Evolutionary conservation across 1,284 basidiomycete genomes (phyloP).

Genomic region (Trichosporon ovoides): DNA sequence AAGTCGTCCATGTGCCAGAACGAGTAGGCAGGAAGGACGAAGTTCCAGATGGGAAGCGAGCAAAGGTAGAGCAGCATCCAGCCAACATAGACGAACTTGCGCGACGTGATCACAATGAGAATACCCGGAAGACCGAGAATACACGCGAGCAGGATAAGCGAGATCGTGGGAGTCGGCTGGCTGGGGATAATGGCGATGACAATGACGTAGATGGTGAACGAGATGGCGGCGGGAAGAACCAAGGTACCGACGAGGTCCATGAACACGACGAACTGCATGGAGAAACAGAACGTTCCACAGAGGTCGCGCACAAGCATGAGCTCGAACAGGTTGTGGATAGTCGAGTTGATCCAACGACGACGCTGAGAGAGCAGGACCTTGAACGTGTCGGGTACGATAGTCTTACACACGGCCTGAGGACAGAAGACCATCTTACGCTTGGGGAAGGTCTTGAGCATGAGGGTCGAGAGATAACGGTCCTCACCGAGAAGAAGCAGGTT

Average conservation of each 20-base stretch:
- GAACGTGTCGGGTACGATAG: slow-evolving; percentile 95
- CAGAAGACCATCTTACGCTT: slow-evolving; percentile 99
- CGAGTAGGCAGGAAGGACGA: slow-evolving; percentile 84
- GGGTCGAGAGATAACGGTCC: slow-evolving; percentile 94
- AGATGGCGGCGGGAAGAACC: slow-evolving; percentile 94
- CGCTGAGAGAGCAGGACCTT: slow-evolving; percentile 88
- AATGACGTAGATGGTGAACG: slow-evolving; percentile 90
- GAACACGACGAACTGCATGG: slow-evolving; percentile 94
- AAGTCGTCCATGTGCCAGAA: slow-evolving; percentile 99
- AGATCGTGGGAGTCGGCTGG: slow-evolving; percentile 66
- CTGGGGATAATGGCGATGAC: slow-evolving; percentile 72
- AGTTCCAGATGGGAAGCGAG: slow-evolving; percentile 94
- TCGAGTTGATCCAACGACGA: slow-evolving; percentile 99
- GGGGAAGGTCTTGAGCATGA: slow-evolving; percentile 97
- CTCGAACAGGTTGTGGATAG: slow-evolving; percentile 94
- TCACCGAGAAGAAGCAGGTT: slow-evolving; percentile 95
- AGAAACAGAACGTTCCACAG: slow-evolving; percentile 93
- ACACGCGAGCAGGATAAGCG: slow-evolving; percentile 86
- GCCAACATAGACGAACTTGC: slow-evolving; percentile 87
- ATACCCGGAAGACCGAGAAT: slow-evolving; percentile 94
- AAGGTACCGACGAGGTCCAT: slow-evolving; percentile 97
- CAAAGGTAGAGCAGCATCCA: slow-evolving; percentile 96
- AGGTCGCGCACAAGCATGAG: slow-evolving; percentile 89
- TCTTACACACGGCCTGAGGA: slow-evolving; percentile 97
- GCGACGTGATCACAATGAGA: slow-evolving; percentile 87